A percentile compares a stretch with the other conserved stretches of the same genome.
Conservation (phyloP, 352 stramenopile species). For the Globisporangium barbulae region DNA sequence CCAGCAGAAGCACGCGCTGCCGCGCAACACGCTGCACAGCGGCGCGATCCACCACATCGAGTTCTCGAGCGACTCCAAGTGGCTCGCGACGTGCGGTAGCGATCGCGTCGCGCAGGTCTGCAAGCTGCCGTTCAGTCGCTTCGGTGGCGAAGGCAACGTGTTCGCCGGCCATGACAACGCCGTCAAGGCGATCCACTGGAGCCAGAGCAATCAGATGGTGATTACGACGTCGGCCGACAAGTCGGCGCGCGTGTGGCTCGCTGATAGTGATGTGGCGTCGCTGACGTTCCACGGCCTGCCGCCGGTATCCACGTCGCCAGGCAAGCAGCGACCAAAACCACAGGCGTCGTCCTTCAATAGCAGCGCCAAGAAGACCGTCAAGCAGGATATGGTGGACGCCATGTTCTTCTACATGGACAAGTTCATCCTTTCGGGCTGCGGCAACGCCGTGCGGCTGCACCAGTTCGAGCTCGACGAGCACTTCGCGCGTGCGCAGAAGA, state of each 20-base stretch:
- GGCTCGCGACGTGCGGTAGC: conserved; percentile 59
- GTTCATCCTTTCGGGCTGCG: conserved; percentile 71
- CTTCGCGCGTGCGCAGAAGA: conserved; percentile 38
- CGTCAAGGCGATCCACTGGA: conserved; percentile 67
- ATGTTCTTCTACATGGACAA: conserved; percentile 90
- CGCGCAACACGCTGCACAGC: conserved; percentile 50
- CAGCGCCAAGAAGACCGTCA: conserved; percentile 45
- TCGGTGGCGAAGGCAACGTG: conserved; percentile 62
- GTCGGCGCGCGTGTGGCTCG: conserved; percentile 66
- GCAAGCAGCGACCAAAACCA: conserved; percentile 13
- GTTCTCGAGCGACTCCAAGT: conserved; percentile 74
- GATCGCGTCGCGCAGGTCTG: conserved; percentile 64
- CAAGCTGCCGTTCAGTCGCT: conserved; percentile 68
- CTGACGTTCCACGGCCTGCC: conserved; percentile 49
- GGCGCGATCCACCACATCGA: conserved; percentile 75
- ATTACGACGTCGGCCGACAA: conserved; percentile 69
- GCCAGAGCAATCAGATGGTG: conserved; percentile 66
- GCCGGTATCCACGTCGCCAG: conserved; percentile 28
- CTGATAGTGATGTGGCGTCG: conserved; percentile 54
- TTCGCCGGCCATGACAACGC: conserved; percentile 68
- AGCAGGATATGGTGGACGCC: conserved; percentile 61
- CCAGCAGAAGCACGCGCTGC: conserved; percentile 50
- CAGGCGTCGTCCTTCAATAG: conserved; percentile 20
- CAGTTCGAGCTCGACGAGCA: conserved; percentile 73
- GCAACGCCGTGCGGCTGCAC: conserved; percentile 60